A percentile compares a stretch with the other conserved stretches of the same genome.
Evolutionary conservation across 2,329 filamentous ascomycete genomes (phyloP).

Genomic region (Diaporthe aspalathi): DNA sequence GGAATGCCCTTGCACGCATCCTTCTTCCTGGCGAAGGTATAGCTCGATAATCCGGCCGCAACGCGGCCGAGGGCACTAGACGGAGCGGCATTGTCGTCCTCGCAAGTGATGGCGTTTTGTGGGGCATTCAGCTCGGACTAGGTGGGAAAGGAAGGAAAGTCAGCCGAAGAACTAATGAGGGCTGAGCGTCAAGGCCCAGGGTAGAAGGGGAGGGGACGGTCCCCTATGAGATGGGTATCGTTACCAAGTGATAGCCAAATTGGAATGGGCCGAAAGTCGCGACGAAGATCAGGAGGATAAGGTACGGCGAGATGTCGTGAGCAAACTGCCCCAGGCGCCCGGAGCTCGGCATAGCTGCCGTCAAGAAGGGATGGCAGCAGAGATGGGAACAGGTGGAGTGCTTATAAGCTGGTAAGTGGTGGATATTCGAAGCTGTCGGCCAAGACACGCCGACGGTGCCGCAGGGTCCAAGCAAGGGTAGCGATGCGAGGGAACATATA

Average conservation of each 20-base stretch:
- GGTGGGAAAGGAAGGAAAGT: conserved; percentile 42
- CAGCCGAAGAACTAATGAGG: background rate
- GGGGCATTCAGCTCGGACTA: conserved; percentile 96
- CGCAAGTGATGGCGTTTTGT: conserved; percentile 92
- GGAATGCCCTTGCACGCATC: conserved; percentile 79
- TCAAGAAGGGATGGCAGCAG: background rate
- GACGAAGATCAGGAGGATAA: conserved; percentile 79
- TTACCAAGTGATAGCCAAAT: conserved; percentile 94
- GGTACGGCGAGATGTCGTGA: conserved; percentile 75
- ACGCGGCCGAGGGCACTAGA: conserved; percentile 58
- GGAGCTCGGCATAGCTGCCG: conserved; percentile 32
- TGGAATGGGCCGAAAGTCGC: conserved; percentile 89
- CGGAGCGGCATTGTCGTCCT: conserved; percentile 54
- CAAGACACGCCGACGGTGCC: background rate
- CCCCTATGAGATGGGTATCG: conserved; percentile 72
- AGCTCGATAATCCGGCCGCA: conserved; percentile 44
- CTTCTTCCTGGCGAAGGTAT: conserved; percentile 37
- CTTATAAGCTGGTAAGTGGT: background rate
- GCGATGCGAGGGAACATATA: background rate
- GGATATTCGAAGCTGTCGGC: background rate
- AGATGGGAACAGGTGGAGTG: background rate
- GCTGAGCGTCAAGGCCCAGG: conserved; percentile 41
- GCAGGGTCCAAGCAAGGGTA: background rate
- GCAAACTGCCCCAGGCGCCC: conserved; percentile 53
- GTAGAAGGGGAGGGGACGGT: too few relatives aligned